Conservation (phyloP, 1,284 basidiomycete genomes). For the Boletus calvinii region DNA sequence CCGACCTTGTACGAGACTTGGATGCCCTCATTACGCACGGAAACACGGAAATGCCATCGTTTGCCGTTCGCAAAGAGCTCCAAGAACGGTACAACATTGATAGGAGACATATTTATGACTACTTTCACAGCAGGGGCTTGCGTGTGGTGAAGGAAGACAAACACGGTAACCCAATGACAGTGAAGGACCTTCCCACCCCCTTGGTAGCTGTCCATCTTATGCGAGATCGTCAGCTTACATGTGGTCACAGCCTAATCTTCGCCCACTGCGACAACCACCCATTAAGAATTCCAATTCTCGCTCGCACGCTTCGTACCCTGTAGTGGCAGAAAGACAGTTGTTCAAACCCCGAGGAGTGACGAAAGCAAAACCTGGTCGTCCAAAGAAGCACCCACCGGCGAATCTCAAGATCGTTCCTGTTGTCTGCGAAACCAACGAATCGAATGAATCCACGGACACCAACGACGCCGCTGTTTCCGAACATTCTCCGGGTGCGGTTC, state of each 20-base stretch:
- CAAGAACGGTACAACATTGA: slow-evolving; percentile 67
- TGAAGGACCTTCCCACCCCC: slow-evolving; percentile 20
- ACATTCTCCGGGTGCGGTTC: slow-evolving; percentile 4
- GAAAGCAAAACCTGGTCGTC: slow-evolving; percentile 32
- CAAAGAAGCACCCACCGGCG: slow-evolving; percentile 21
- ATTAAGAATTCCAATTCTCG: slow-evolving; percentile 11
- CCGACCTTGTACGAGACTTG: slow-evolving; percentile 65
- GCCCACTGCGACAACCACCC: slow-evolving; percentile 30
- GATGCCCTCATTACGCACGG: slow-evolving; percentile 65
- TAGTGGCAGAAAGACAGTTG: slow-evolving; percentile 16
- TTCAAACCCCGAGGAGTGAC: slow-evolving; percentile 30
- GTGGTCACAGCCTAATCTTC: slow-evolving; percentile 29
- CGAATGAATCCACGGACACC: slow-evolving; percentile 7
- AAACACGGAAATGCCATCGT: slow-evolving; percentile 67
- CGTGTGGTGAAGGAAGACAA: slow-evolving; percentile 68
- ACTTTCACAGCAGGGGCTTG: slow-evolving; percentile 64
- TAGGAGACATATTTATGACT: slow-evolving; percentile 72
- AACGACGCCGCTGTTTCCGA: slow-evolving; percentile 4
- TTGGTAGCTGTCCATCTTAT: slow-evolving; percentile 23
- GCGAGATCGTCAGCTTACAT: slow-evolving; percentile 16
- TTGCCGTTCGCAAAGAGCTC: slow-evolving; percentile 62
- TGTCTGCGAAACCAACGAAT: slow-evolving; percentile 11
- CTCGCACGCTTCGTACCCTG: slow-evolving; percentile 18
- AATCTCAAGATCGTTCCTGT: slow-evolving; percentile 8
- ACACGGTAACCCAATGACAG: slow-evolving; percentile 39